Percentiles rank a stretch among this genome's conserved stretches.
These are phyloP conservation scores for Metschnikowia gelsemii DNA, from an alignment of 805 yeast species.

Conservation along the genomic window DNA sequence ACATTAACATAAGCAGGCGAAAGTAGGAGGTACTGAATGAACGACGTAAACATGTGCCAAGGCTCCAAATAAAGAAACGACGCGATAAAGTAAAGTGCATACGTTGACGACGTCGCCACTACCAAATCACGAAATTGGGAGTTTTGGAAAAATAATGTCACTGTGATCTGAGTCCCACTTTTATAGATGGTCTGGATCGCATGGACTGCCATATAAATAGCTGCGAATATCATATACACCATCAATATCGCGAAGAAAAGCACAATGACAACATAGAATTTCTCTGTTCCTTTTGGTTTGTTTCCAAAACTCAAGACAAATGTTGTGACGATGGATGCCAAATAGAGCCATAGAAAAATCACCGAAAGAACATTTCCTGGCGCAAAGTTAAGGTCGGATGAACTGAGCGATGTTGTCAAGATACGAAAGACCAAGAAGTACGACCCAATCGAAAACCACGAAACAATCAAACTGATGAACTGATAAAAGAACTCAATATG, in stretches of 20 bases:
- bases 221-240: conserved; percentile 58
- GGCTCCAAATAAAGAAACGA: conserved; percentile 62
- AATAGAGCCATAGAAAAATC: conserved; percentile 53
- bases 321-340: conserved; percentile 56
- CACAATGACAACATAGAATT: conserved; percentile 52
- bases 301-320: conserved; percentile 65
- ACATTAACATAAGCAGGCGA: conserved; percentile 56
- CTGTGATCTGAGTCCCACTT: conserved; percentile 42
- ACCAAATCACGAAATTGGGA: conserved; percentile 48
- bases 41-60: conserved; percentile 63
- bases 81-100: conserved; percentile 58
- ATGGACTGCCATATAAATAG: conserved; percentile 56
- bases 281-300: conserved; percentile 59
- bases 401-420: conserved; percentile 52
- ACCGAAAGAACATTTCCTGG: conserved; percentile 51
- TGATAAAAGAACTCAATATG: conserved; percentile 59
- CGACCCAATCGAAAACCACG: conserved; percentile 66
- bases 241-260: conserved; percentile 58
- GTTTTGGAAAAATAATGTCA: conserved; percentile 45
- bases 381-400: conserved; percentile 37
- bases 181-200: conserved; percentile 42
- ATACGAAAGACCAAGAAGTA: conserved; percentile 63
- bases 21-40: conserved; percentile 49
- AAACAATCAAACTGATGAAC: conserved; percentile 50
- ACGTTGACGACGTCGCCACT: conserved; percentile 60